Conservation (phyloP, 2,329 filamentous ascomycete species). For the Fusarium zealandicum region DNA sequence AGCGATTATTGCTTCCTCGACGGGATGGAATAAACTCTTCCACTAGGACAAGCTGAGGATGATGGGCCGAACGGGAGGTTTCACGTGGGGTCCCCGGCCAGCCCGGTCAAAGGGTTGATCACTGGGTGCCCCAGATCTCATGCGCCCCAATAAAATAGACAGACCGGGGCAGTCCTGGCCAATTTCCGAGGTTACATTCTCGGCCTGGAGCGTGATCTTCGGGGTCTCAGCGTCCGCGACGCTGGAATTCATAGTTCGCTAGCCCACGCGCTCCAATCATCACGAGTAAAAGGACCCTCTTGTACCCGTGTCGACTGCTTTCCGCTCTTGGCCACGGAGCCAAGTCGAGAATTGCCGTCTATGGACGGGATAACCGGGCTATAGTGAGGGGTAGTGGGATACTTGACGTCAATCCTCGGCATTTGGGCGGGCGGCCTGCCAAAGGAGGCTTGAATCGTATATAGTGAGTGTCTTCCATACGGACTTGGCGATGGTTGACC, state of each 20-base stretch:
- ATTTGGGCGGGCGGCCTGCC: neutral
- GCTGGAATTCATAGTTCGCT: neutral
- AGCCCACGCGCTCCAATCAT: conserved; percentile 24
- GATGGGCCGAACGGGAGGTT: conserved; percentile 2
- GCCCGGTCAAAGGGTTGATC: conserved; percentile 4
- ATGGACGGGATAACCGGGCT: neutral
- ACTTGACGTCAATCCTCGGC: neutral
- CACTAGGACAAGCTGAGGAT: neutral
- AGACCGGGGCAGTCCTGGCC: neutral
- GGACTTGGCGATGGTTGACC: no score
- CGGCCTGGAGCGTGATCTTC: neutral
- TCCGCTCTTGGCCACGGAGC: neutral
- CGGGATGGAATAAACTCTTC: conserved; percentile 2
- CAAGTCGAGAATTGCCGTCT: neutral
- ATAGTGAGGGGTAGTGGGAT: neutral
- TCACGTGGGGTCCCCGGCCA: conserved; percentile 1
- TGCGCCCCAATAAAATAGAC: conserved; percentile 24
- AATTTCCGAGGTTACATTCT: conserved; percentile 10
- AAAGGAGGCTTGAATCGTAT: no score
- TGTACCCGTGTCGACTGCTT: neutral
- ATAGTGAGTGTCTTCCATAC: no score
- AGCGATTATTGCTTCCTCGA: conserved; percentile 6
- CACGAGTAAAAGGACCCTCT: neutral
- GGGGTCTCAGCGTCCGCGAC: conserved; percentile 7
- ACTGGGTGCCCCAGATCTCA: neutral